These are phyloP conservation scores for Medicago ruthenica DNA, from an alignment of 306 rosid genomes.

Conservation along the genomic window DNA sequence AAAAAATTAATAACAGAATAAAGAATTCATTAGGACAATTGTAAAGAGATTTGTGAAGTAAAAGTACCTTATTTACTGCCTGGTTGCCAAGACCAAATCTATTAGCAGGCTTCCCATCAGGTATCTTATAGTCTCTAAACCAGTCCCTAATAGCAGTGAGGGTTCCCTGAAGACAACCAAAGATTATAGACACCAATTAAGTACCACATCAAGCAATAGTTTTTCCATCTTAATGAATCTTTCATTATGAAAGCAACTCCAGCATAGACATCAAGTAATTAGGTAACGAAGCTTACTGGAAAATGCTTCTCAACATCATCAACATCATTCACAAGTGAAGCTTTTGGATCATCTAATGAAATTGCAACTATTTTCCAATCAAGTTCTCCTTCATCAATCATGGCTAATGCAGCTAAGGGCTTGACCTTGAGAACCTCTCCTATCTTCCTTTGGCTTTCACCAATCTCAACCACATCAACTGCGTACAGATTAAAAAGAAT, in stretches of 20 bases:
- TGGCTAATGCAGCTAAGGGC: constrained; percentile 95
- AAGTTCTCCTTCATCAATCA: constrained; percentile 99
- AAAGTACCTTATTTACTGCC: constrained; percentile 79
- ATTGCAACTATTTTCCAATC: constrained; percentile 99
- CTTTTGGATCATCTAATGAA: constrained; percentile 92
- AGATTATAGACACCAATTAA: constrained; percentile 30
- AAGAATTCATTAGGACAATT: constrained; percentile 17
- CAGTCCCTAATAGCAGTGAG: constrained; percentile 90
- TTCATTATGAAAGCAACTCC: background rate
- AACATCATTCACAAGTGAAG: constrained; percentile 79
- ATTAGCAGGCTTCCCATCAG: constrained; percentile 98
- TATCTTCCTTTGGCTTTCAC: constrained; percentile 69
- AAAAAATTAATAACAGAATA: constrained; percentile 5
- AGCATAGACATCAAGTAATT: background rate
- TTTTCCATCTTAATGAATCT: background rate
- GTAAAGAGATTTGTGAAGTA: constrained; percentile 10
- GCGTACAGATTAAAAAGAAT: constrained; percentile 46
- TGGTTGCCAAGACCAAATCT: constrained; percentile 91
- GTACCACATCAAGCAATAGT: background rate
- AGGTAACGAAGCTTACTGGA: constrained; percentile 66
- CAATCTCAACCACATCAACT: constrained; percentile 96
- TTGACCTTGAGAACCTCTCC: constrained; percentile 86
- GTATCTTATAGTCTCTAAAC: constrained; percentile 97
- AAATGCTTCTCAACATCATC: constrained; percentile 93
- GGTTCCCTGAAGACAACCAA: constrained; percentile 69